Evolutionary conservation across 108 stramenopile genomes (phyloP).

Genomic region (Cylindrotheca closterium): DNA sequence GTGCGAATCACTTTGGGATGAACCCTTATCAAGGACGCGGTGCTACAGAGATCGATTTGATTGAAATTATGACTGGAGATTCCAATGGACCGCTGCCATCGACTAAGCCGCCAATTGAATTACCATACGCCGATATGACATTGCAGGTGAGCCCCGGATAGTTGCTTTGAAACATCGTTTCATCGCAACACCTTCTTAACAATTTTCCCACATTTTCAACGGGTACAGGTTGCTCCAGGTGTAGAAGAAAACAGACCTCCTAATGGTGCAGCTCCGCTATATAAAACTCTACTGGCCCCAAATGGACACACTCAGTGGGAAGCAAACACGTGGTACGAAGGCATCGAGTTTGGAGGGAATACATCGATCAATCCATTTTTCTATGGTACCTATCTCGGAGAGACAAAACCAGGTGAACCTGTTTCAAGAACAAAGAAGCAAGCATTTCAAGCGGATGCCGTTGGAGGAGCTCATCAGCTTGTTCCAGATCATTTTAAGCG

Average conservation of each 20-base stretch:
- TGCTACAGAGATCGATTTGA: constrained; percentile 94
- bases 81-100: constrained; percentile 55
- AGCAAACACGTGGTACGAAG: constrained; percentile 88
- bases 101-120: constrained; percentile 61
- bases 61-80: constrained; percentile 95
- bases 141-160: constrained; percentile 64
- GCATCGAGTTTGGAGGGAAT: constrained; percentile 70
- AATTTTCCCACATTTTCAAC: background rate
- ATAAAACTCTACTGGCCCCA: constrained; percentile 41
- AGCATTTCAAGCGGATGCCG: constrained; percentile 93
- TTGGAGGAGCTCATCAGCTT: constrained; percentile 87
- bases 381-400: constrained; percentile 89
- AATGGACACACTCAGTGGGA: constrained; percentile 50
- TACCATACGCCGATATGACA: constrained; percentile 90
- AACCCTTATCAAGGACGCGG: constrained; percentile 87
- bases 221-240: constrained; percentile 82
- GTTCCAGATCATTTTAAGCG: constrained; percentile 78
- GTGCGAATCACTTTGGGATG: constrained; percentile 90
- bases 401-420: constrained; percentile 83
- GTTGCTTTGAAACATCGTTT: background rate
- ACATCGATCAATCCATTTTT: constrained; percentile 95
- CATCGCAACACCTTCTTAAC: background rate
- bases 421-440: constrained; percentile 78
- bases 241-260: constrained; percentile 81
- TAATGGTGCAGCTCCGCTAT: constrained; percentile 67